Evolutionary conservation across 176 grass and related monocot genomes (phyloP), one percentile per base, ranked within the genome.

Genomic region (Alopecurus myosuroides): DNA sequence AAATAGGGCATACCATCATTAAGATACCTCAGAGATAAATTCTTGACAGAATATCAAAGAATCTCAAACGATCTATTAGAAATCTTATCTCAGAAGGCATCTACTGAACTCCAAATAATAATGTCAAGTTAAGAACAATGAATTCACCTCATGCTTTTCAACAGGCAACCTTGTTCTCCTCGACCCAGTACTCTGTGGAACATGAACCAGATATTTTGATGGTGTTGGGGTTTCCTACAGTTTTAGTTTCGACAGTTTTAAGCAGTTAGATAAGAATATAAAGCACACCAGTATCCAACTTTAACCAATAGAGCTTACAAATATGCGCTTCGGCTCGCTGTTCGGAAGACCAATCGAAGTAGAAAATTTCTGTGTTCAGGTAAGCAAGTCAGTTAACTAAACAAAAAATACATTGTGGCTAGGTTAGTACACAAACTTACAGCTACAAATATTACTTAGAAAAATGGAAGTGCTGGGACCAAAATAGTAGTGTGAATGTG

Each of bases 71-170:
- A 60, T 81, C 74, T 28, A 76, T 46, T 52, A 76, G n/a, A n/a
- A 51, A 64, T 23, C 13, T 78, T 70, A 26, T 63, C 29, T 76
- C 66, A 66, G 45, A 74, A 46, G 14, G n/a, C 29, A 86, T 53
- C 4, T 56, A 82, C 9, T 62, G 62, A 82, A 77, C n/a, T 53
- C 13, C 9, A 78, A 31, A 50, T 39, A 50, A 19, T 14, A 20
- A 82, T 31, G 25, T 60, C 15, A 72, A 39, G n/a, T 78, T 28
- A 35, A 77, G 40, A 77, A 35, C 31, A 42, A 6, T 85, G 60
- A 73, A 88, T 64, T 92, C 65, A 99, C 97, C 93, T 99, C 93
- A 42, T 96, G 91, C 46, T 79, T 92, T 85, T 92, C 93, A 78
- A 92, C 82, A 85, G 88, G 62, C 77, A 89, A 76, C 66, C 89